phyloP scores from a whole-genome alignment of 352 stramenopile genomes.

The Pythium dissotocum region DNA sequence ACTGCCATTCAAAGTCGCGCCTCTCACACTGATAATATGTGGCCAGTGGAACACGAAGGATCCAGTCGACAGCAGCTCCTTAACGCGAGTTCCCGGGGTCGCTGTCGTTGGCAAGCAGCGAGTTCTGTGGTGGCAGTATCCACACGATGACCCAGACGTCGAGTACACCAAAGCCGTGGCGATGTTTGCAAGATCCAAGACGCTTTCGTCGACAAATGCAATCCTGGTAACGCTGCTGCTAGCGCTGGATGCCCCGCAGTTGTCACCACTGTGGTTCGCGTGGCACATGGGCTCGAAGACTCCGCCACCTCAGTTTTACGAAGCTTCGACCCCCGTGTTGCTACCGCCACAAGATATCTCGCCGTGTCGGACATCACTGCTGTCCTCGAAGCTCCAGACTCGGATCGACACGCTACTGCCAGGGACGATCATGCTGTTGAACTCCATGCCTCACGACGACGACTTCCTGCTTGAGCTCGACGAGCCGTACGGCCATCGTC shows the following conservation, averaged over 20 bases:
- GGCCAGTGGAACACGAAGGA: conserved; percentile 40
- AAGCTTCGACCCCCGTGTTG: background rate
- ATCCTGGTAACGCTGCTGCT: conserved; percentile 64
- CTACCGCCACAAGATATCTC: conserved; percentile 28
- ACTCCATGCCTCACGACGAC: conserved; percentile 33
- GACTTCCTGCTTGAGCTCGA: conserved; percentile 43
- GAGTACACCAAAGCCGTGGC: conserved; percentile 56
- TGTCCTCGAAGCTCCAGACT: conserved; percentile 40
- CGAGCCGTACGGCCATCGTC: conserved; percentile 46
- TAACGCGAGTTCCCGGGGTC: conserved; percentile 46
- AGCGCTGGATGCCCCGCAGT: conserved; percentile 58
- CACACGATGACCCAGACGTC: conserved; percentile 33
- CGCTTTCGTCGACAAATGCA: conserved; percentile 55
- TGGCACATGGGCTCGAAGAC: conserved; percentile 61
- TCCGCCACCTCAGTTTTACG: conserved; percentile 36
- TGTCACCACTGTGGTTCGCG: conserved; percentile 61
- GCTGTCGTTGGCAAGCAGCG: conserved; percentile 35
- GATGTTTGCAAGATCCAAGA: conserved; percentile 52
- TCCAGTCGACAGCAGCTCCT: conserved; percentile 19
- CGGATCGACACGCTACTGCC: conserved; percentile 52
- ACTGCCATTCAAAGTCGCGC: conserved; percentile 24
- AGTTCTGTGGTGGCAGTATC: conserved; percentile 63
- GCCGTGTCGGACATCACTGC: conserved; percentile 32
- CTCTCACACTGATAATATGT: conserved; percentile 63
- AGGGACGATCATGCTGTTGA: conserved; percentile 54